Base-by-base conservation (phyloP, 345 rosid species). In the Arabidopsis suecica region DNA sequence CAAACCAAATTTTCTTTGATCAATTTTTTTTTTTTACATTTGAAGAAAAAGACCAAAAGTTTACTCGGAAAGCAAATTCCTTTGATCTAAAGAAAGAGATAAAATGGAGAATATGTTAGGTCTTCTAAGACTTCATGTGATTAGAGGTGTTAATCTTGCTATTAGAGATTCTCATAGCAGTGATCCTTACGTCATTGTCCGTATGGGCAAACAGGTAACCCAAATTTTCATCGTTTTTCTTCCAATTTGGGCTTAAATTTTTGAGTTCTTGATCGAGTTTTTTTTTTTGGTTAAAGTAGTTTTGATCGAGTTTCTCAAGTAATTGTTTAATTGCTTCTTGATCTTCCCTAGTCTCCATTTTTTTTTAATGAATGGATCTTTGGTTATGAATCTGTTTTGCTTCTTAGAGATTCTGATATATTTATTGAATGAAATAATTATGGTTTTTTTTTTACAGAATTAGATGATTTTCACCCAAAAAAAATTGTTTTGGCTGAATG, bases 61-160 rank as follows among this genome's bases (percentile, higher is more conserved):
- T 56, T 37, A 66, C 71, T 67, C n/a, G 11, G 34, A 66, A 23
- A 66, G 9, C 8, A 20, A 34, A 59, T 16, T 55, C 6, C 14
- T 64, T 63, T 44, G 56, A 64, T 32, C 56, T 2, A 22, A 45
- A 44, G 30, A 65, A 28, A 9, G 8, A 49, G 18, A 37, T 20
- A 30, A 20, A 14, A 91, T 91, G 95, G 98, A 94, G 74, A 72
- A 84, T 28, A 28, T 86, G 28, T 30, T 90, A 80, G 98, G 96
- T 28, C 81, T 94, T 82, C 88, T 94, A 16, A 81, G 91, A 47
- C 72, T 94, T 78, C 88, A 78, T 68, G 88, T 94, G 63, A 73
- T 71, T n/a, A 84, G 84, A 57, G 98, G 98, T 28, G 79, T 88
- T 1, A 88, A 90, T 78, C 98, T 94, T 55, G 98, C 97, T 25